These are phyloP conservation scores for Neurospora discreta DNA, from an alignment of 495 filamentous ascomycete genomes.

Conservation along the genomic window DNA sequence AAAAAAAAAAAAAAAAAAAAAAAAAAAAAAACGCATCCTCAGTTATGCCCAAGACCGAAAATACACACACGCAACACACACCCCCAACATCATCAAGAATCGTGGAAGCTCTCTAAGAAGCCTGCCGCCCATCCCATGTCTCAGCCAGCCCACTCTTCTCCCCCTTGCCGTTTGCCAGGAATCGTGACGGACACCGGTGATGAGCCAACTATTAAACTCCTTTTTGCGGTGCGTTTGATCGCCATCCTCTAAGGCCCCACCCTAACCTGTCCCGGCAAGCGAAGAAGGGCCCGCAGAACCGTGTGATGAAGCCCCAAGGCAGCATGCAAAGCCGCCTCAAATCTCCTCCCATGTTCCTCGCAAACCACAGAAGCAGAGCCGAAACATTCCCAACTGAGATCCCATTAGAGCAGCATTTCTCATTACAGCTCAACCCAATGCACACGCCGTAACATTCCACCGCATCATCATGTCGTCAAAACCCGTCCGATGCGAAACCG, in stretches of 20 bases:
- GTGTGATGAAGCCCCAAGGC: not conserved
- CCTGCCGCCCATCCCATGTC: constrained; percentile 5
- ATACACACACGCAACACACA: constrained; percentile 13
- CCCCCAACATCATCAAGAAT: not conserved
- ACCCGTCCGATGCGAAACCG: constrained; percentile 20
- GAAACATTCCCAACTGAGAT: not conserved
- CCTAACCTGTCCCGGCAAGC: not conserved
- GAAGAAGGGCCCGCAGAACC: not conserved
- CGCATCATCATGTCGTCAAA: constrained; percentile 11
- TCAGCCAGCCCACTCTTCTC: not conserved
- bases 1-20: constrained; percentile 8
- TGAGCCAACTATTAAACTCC: not conserved
- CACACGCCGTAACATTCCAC: constrained; percentile 9
- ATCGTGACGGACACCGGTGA: not conserved
- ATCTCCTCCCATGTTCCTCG: not conserved
- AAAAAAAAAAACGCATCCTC: constrained; percentile 7
- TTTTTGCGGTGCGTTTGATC: not conserved
- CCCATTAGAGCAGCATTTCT: not conserved
- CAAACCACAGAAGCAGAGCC: not conserved
- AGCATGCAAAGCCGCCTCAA: not conserved
- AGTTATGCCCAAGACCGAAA: constrained; percentile 25
- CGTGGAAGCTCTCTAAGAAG: constrained; percentile 5
- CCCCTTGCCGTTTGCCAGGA: not conserved
- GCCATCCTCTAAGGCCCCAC: not conserved
- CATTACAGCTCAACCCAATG: constrained; percentile 10